Base-by-base conservation (phyloP, 176 grass and related monocot species). In the Aegilops sharonensis region DNA sequence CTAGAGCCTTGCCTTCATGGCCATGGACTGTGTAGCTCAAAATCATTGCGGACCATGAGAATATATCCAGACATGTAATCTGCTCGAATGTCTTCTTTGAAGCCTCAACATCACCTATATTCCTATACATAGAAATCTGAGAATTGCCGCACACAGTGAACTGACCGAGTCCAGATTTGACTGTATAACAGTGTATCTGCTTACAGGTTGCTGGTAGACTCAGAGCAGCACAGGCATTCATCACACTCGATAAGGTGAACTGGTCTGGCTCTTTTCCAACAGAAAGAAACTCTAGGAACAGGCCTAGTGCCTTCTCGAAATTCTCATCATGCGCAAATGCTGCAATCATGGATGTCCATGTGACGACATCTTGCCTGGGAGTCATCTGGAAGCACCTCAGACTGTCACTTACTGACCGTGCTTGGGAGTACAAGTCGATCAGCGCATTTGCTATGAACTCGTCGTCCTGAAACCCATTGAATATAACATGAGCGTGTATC, bases 281-380 rank as follows among this genome's bases (percentile, higher is more conserved):
- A 32, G 37, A 60, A 17, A 87, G 77, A 68, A 92, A 73, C 64
- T 97, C 88, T 69, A 76, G 80, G 67, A 95, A 97, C 61, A 97
- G 85, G 47, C 73, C 14, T 32, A 97, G 76, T 25, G 92, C 91
- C 61, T 76, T 73, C 59, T 90, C 85, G 75, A 86, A 93, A 64
- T 91, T 87, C 21, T 78, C 82, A 64, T 90, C 48, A 9, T 63
- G 71, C 37, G 85, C 13, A 68, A 84, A 95, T 68, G 89, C 87
- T 86, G 83, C 90, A 35, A 98, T 90, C 87, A 98, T 98, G 65
- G 87, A 93, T 64, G 81, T 79, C 92, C 92, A 98, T 76, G 64
- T 88, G 76, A 95, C 72, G 31, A 72, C 52, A 17, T 91, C 40
- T 79, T 87, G 71, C 77, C 83, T 93, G 37, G 80, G 78, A 71